Base-by-base conservation (phyloP, 2,329 filamentous ascomycete species). In the Rasamsonia emersonii region DNA sequence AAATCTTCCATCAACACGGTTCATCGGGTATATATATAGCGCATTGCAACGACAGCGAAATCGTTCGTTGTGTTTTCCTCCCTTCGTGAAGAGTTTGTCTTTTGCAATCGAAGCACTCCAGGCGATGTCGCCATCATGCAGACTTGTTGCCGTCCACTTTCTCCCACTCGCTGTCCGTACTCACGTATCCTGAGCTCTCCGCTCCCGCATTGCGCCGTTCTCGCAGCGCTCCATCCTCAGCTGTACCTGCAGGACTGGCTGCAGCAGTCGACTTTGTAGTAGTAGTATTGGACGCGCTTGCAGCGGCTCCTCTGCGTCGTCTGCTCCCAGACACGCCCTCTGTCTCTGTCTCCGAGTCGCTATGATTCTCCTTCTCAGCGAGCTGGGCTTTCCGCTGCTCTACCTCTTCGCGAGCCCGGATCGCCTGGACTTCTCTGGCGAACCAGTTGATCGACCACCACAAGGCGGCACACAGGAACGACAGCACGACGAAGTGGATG, bases 371-470 rank as follows among this genome's bases (percentile, higher is more conserved):
- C 41, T 52, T 47, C 65, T 51, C 59, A 53, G 37, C 49, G 63
- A 21, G 62, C 62, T 40, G 68, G 4, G 16, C 71, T 66, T 39
- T 63, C 44, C 46, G 58, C 47, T 56, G 59, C 46, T 50, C 53
- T 47, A 67, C 54, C 38, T 53, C 49, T 42, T 65, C 57, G 42
- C 58, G 67, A 11, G 66, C 66, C 41, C 71, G 67, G 45, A 68
- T 65, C 46, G 68, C 60, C 18, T 58, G 53, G 32, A 79, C 58
- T 52, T 79, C 89, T 27, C 64, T 64, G 34, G 85, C 86, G 53
- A 98, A 96, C 91, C 91, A 98, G 71, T 96, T 96, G 64, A 96
- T 88, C 36, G 82, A 77, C 67, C 75, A 86, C 91, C 91, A 98
- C 20, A 96, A 70, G 4, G 83, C 82, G 18, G 66, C 88, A 42